These are phyloP conservation scores for Rhipidocladum racemiflorum DNA, from an alignment of 176 grass and related monocot genomes.

Conservation along the genomic window DNA sequence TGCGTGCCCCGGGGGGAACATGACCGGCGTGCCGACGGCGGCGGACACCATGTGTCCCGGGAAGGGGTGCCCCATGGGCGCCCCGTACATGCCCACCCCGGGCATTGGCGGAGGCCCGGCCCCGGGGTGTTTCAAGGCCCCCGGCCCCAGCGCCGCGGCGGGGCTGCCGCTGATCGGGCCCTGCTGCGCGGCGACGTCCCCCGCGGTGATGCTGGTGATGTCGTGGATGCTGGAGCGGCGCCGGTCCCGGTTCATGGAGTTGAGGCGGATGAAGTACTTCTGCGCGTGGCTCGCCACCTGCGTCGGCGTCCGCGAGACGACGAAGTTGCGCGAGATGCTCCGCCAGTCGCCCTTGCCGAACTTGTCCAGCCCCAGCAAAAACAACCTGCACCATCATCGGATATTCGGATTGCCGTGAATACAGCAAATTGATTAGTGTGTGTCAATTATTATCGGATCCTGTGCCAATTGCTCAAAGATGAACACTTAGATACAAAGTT, in stretches of 20 bases:
- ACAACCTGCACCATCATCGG: constrained; percentile 42
- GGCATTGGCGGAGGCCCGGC: constrained; percentile 35
- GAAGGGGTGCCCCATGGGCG: constrained; percentile 76
- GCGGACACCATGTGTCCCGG: constrained; percentile 57
- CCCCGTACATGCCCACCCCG: constrained; percentile 57
- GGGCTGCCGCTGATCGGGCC: constrained; percentile 38
- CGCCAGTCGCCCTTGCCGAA: constrained; percentile 98
- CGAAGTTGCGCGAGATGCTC: constrained; percentile 97
- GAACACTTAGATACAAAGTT: neutral
- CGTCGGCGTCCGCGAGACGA: constrained; percentile 90
- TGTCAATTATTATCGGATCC: neutral
- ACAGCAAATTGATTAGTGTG: neutral
- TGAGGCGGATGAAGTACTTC: constrained; percentile 95
- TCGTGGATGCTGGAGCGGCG: constrained; percentile 99
- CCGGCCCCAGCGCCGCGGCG: neutral
- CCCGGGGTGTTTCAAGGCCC: constrained; percentile 48
- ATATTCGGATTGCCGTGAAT: neutral
- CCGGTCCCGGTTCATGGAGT: constrained; percentile 90
- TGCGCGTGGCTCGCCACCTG: constrained; percentile 97
- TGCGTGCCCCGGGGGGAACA: constrained; percentile 81
- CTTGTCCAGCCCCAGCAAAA: constrained; percentile 85
- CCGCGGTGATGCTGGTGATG: constrained; percentile 74
- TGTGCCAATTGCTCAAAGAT: neutral
- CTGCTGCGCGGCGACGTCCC: constrained; percentile 41
- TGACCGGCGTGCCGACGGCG: constrained; percentile 77